Base-by-base conservation (phyloP, 2,329 filamentous ascomycete genomes). In the Drechslerella coelobrocha region DNA sequence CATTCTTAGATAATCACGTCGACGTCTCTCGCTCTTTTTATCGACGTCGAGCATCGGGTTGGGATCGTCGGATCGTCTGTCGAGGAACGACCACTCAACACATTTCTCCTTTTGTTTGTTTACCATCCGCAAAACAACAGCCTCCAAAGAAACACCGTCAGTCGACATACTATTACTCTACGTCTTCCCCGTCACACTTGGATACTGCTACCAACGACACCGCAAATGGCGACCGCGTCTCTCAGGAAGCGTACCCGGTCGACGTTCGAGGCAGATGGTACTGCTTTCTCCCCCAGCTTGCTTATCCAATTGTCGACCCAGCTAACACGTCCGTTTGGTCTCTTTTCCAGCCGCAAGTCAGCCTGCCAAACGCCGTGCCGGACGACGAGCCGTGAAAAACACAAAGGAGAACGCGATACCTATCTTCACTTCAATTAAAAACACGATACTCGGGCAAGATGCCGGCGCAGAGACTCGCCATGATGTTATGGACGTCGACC, bases 401-500 rank as follows among this genome's bases (percentile, higher is more conserved):
- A 56, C 43, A 7, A 71, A 71, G 51, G 66, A 69, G n/a, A 62
- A 62, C 17, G 37, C 51, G 8, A 71, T 71, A 19, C 52, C 52
- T 12, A 71, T 71, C 29, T 71, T 63, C 37, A 63, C 59, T 1
- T 54, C 59, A 0, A 21, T 41, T 17, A 53, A 63, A 27, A 60
- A 71, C 14, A 45, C 39, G 19, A 34, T 55, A 1, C 34, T 39
- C 2, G 27, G 17, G n/a, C 26, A 63, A 17, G 51, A 39, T 19
- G 26, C 54, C 23, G 39, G 51, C n/a, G 29, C 31, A 17, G 57
- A 37, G 26, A 27, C 52, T 17, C 12, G 24, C 26, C 6, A 60
- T n/a, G 66, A 71, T 62, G 66, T 14, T 60, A 71, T 71, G 66
- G 66, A 71, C 50, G 26, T 71, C 27, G 66, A 71, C 26, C 31